phyloP scores from a whole-genome alignment of 805 yeast species.

The Candida wancherniae region DNA sequence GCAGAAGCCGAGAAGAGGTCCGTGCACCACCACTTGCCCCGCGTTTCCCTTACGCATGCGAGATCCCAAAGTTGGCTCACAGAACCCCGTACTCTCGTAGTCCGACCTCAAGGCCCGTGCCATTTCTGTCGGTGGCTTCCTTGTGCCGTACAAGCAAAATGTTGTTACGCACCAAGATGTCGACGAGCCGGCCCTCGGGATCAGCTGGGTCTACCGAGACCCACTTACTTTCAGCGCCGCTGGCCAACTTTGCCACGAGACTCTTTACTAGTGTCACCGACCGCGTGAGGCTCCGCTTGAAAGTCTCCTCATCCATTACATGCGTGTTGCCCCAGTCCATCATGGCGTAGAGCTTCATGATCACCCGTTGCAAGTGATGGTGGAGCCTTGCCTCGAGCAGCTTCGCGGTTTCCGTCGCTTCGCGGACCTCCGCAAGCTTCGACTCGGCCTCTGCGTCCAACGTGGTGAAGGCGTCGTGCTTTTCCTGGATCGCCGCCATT shows the following conservation, averaged over 20 bases:
- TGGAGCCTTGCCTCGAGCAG: conserved; percentile 10
- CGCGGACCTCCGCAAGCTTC: conserved; percentile 1
- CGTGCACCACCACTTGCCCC: too few species aligned
- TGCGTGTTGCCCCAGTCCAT: conserved; percentile 20
- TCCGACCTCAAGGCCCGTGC: conserved; percentile 2
- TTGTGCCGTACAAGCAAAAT: conserved; percentile 3
- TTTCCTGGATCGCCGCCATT: conserved; percentile 7
- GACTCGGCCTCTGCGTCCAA: conserved; percentile 5
- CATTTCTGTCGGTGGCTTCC: conserved; percentile 1
- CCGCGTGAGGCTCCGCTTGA: conserved; percentile 11
- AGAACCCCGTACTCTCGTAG: conserved; percentile 4
- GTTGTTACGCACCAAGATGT: conserved; percentile 15
- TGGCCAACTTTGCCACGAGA: conserved; percentile 9
- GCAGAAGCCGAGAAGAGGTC: too few species aligned
- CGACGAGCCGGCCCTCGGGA: conserved; percentile 12
- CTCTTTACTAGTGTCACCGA: conserved; percentile 9
- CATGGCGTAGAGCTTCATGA: conserved; percentile 19
- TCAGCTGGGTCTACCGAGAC: conserved; percentile 6
- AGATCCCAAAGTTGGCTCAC: too few species aligned
- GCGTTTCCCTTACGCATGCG: too few species aligned
- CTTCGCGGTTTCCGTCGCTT: conserved; percentile 4
- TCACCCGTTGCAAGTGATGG: conserved; percentile 16
- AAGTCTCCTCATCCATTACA: conserved; percentile 17
- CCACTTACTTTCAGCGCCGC: conserved; percentile 8
- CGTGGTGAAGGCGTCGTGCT: conserved; percentile 5